Base-by-base conservation (phyloP, 2,329 filamentous ascomycete genomes). In the Ophiostoma populinum region DNA sequence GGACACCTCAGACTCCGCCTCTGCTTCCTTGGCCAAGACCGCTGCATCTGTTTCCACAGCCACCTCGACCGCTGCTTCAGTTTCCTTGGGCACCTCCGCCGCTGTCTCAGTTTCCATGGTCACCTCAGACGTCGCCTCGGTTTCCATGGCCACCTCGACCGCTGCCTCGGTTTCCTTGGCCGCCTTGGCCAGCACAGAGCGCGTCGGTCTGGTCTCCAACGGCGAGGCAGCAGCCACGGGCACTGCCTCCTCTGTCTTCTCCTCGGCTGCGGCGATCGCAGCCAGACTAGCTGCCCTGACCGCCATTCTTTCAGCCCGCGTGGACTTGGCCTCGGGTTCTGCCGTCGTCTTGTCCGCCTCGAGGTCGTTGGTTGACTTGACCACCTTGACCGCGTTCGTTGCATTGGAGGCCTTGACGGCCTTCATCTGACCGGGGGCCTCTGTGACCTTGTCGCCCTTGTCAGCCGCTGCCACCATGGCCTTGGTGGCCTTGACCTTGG, bases 381-480 rank as follows among this genome's bases (percentile, higher is more conserved):
- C 51, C 1, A 45, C 47, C 42, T 57, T 59, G 5, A 47, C 48
- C 7, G 47, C n/a, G n/a, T n/a, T n/a, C n/a, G n/a, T n/a, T n/a
- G n/a, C n/a, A 48, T 39, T 55, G 54, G 7, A 24, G 2, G 32
- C 32, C 17, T 38, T 38, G 4, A 35, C 27, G 4, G 9, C 20
- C 24, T 36, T 39, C 26, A 24, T 20, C 4, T 18, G 32, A 10
- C 34, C 32, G n/a, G 26, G 8, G 7, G 17, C 17, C 24, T 36
- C 33, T n/a, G 24, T 24, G 3, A 4, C 18, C 22, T 35, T 37
- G n/a, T 32, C 28, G 8, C 24, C 32, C n/a, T 34, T 39, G 10
- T 37, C 26, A 18, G 26, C 18, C 26, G 34, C 38, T 5, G 36
- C 7, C 4, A 20, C 13, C 25, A 37, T 36, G 1, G 41, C 21